Conservation (phyloP, 2,329 filamentous ascomycete species). For the Didymellaceae sp. region DNA sequence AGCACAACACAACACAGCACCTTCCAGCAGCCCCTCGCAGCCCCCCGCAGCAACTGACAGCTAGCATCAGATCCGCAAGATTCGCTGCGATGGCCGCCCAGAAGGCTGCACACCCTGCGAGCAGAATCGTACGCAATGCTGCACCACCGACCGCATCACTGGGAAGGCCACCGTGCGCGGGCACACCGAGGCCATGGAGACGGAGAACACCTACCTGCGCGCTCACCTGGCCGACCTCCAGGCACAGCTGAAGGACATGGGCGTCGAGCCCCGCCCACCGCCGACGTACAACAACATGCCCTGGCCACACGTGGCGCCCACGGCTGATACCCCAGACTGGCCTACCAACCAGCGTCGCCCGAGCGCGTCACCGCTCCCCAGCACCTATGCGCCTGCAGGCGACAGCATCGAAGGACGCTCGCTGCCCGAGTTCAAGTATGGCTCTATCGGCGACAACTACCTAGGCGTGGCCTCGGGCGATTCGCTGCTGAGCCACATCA, state of each 20-base stretch:
- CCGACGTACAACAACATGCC: slow-evolving; percentile 47
- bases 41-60: slow-evolving; percentile 1
- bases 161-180: slow-evolving; percentile 80
- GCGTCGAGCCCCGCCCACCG: slow-evolving; percentile 64
- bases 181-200: slow-evolving; percentile 78
- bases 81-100: slow-evolving; percentile 80
- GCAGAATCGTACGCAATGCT: slow-evolving; percentile 77
- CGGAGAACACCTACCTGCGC: slow-evolving; percentile 71
- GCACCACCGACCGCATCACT: slow-evolving; percentile 85
- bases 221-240: slow-evolving; percentile 72
- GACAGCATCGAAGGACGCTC: slow-evolving; percentile 30
- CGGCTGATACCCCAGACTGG: slow-evolving; percentile 32
- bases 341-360: slow-evolving; percentile 26
- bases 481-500: slow-evolving; percentile 73
- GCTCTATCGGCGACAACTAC: slow-evolving; percentile 65
- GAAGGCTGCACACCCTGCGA: slow-evolving; percentile 84
- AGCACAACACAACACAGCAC: not conserved
- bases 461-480: slow-evolving; percentile 69
- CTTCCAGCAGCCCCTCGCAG: not conserved
- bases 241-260: slow-evolving; percentile 66
- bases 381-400: slow-evolving; percentile 32
- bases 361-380: slow-evolving; percentile 35
- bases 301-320: slow-evolving; percentile 22
- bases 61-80: slow-evolving; percentile 73
- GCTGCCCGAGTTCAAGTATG: slow-evolving; percentile 56